A percentile compares a stretch with the other conserved stretches of the same genome.
Conservation (phyloP, 768 basidiomycete genomes). For the Megacollybia marginata region DNA sequence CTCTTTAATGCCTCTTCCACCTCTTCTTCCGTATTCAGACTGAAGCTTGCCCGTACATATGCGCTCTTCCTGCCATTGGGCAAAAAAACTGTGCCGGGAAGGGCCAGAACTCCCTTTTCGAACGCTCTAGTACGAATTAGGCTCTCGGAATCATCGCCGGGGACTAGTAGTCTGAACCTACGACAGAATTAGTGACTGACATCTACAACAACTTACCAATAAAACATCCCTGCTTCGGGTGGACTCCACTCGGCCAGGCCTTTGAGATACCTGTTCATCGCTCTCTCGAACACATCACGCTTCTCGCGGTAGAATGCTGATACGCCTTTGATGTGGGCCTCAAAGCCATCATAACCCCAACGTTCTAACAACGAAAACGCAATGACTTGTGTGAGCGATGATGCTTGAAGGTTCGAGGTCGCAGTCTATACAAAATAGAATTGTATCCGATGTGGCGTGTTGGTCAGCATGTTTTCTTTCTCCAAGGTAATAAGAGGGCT, state of each 20-base stretch:
- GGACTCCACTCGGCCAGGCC: constrained; percentile 68
- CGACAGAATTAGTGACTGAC: constrained; percentile 3
- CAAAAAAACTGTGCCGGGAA: constrained; percentile 80
- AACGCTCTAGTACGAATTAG: constrained; percentile 72
- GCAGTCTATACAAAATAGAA: constrained; percentile 39
- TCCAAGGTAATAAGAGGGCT: constrained; percentile 13
- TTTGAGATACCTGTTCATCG: constrained; percentile 68
- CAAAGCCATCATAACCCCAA: constrained; percentile 77
- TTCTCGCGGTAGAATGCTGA: constrained; percentile 68
- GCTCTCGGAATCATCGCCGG: constrained; percentile 56
- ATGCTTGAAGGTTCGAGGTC: constrained; percentile 59
- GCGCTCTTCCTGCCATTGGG: constrained; percentile 63
- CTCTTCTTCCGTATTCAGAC: constrained; percentile 54
- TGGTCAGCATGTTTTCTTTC: not conserved
- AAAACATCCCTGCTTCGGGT: constrained; percentile 84
- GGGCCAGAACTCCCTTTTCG: constrained; percentile 77
- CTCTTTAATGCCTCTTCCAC: constrained; percentile 69
- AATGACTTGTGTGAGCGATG: constrained; percentile 59
- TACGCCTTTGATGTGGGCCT: constrained; percentile 58
- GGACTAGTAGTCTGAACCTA: constrained; percentile 66
- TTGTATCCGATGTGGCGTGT: not conserved
- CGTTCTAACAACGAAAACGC: constrained; percentile 46
- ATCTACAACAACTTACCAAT: constrained; percentile 49
- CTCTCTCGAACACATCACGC: constrained; percentile 70
- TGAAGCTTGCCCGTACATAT: constrained; percentile 82